Conservation (phyloP, 2,329 filamentous ascomycete genomes). For the Cladophialophora immunda region DNA sequence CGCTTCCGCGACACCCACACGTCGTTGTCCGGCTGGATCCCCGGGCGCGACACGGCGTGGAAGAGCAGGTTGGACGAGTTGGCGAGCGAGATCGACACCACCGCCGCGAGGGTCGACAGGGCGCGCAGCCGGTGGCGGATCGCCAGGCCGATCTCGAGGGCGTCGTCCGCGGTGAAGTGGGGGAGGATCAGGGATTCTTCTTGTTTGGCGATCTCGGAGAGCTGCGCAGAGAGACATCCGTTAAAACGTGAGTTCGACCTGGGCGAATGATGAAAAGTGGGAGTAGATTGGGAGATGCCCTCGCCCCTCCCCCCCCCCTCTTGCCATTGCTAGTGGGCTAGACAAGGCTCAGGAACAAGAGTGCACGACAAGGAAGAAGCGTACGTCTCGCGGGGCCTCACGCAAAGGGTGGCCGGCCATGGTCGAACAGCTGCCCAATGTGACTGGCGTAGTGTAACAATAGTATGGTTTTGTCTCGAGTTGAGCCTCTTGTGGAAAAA, state of each 20-base stretch:
- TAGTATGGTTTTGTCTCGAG: neutral
- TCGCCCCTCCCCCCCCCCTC: no score
- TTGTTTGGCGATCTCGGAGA: constrained; percentile 34
- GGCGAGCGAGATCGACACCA: constrained; percentile 52
- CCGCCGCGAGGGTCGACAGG: constrained; percentile 47
- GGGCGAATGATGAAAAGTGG: neutral
- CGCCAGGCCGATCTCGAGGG: constrained; percentile 49
- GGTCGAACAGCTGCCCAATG: neutral
- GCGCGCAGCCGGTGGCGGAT: constrained; percentile 50
- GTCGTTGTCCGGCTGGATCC: constrained; percentile 76
- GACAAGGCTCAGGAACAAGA: neutral
- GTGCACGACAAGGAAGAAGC: constrained; percentile 8
- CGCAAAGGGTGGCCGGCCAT: constrained; percentile 26
- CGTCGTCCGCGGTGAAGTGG: constrained; percentile 50
- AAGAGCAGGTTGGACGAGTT: constrained; percentile 68
- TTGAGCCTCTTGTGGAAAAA: neutral
- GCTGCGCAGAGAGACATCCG: constrained; percentile 21
- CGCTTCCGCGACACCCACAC: constrained; percentile 75
- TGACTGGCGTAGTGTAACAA: neutral
- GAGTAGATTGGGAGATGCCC: neutral
- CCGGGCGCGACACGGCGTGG: constrained; percentile 72
- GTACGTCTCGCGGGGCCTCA: constrained; percentile 38
- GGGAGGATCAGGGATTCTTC: constrained; percentile 44
- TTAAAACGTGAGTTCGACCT: neutral
- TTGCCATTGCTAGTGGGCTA: neutral